Conservation (phyloP, 371 early-diverging fungal species). For the Rhizopus delemar region DNA sequence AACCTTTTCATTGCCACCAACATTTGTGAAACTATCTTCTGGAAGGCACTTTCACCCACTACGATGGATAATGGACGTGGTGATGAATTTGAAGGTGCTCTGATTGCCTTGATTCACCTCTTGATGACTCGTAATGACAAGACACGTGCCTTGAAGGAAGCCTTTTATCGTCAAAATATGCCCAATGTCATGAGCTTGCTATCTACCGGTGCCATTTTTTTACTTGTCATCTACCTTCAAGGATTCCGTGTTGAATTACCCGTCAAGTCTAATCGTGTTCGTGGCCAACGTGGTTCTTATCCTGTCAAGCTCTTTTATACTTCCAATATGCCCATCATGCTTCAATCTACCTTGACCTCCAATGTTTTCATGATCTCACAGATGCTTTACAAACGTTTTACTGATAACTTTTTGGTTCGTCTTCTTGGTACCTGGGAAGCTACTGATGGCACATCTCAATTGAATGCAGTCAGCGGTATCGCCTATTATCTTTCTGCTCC, state of each 20-base stretch:
- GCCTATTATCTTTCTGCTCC: slow-evolving; percentile 99
- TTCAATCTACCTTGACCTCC: slow-evolving; percentile 96
- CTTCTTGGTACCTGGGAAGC: slow-evolving; percentile 98
- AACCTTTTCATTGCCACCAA: slow-evolving; percentile 99
- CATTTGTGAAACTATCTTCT: slow-evolving; percentile 99
- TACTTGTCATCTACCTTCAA: slow-evolving; percentile 98
- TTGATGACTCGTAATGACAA: slow-evolving; percentile 96
- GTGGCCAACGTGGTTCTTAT: slow-evolving; percentile 97
- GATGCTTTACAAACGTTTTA: slow-evolving; percentile 94
- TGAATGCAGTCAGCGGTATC: slow-evolving; percentile 91
- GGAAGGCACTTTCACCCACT: slow-evolving; percentile 98
- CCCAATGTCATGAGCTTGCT: slow-evolving; percentile 97
- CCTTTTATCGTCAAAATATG: slow-evolving; percentile 94
- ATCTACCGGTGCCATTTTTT: slow-evolving; percentile 91
- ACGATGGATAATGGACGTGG: slow-evolving; percentile 98
- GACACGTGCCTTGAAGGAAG: slow-evolving; percentile 97
- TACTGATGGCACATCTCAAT: slow-evolving; percentile 83
- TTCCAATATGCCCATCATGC: slow-evolving; percentile 99
- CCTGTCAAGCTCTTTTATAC: slow-evolving; percentile 99
- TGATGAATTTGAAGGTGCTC: slow-evolving; percentile 99
- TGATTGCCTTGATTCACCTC: slow-evolving; percentile 95
- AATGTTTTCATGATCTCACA: slow-evolving; percentile 97
- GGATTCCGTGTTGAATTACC: slow-evolving; percentile 99
- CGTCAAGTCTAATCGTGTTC: slow-evolving; percentile 93
- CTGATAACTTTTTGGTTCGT: slow-evolving; percentile 90